Evolutionary conservation across 306 rosid genomes (phyloP).

Genomic region (Hippophae tibetana): DNA sequence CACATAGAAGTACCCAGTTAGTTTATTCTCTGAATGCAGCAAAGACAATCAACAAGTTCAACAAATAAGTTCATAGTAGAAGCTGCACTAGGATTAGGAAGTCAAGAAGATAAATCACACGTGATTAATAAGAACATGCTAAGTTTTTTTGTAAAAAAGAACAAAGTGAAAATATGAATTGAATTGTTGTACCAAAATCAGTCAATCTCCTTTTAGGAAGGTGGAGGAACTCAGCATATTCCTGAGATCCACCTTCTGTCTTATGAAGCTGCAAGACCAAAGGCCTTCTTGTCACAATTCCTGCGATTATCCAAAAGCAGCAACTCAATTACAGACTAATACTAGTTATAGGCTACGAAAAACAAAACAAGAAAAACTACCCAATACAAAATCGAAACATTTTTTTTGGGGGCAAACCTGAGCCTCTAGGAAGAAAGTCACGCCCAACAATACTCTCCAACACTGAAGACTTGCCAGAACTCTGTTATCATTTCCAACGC

Average conservation of each 20-base stretch:
- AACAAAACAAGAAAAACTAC: background rate
- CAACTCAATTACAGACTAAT: background rate
- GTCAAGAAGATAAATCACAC: too few species aligned
- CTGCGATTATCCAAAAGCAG: constrained; percentile 29
- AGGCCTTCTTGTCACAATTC: constrained; percentile 93
- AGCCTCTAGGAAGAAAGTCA: constrained; percentile 95
- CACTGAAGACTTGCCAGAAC: constrained; percentile 97
- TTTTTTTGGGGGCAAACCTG: constrained; percentile 33
- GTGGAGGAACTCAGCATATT: constrained; percentile 98
- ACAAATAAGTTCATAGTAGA: too few species aligned
- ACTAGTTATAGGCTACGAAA: background rate
- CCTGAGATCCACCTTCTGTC: constrained; percentile 54
- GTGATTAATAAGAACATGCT: background rate
- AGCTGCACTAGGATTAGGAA: too few species aligned
- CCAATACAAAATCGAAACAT: background rate
- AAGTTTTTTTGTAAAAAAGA: background rate
- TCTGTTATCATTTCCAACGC: constrained; percentile 33
- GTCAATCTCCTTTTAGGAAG: constrained; percentile 59
- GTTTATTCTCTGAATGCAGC: background rate
- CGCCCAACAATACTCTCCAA: constrained; percentile 95
- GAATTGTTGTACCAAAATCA: constrained; percentile 40
- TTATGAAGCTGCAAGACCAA: constrained; percentile 94
- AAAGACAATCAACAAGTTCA: background rate
- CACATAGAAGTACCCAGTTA: background rate
- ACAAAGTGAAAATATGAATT: background rate